Evolutionary conservation across 208 protist species (phyloP), one percentile per base, ranked within the genome.

Genomic region (Crithidia fasciculata): DNA sequence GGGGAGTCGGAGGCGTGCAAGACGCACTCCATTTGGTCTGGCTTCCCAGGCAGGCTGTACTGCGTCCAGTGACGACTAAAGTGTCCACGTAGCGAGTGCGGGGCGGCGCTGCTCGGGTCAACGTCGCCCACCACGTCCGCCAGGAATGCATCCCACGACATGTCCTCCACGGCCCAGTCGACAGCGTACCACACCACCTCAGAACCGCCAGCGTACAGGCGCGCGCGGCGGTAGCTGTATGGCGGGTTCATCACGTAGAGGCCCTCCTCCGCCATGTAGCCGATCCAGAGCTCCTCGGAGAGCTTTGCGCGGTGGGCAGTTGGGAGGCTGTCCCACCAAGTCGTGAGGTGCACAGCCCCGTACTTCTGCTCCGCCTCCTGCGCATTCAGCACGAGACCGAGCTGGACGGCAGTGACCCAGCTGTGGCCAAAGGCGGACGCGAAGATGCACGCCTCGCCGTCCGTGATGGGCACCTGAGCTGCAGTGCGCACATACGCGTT

Each of bases 231-330:
- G 70, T 87, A 91, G 52, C 81, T 80, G 77, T 94, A 94, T 55
- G 89, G 91, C 16, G 87, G 85, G 68, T 96, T 96, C 58, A 95
- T 67, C 43, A 96, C 88, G 72, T 91, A 96, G n/a, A 94, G 53
- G 40, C 87, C 92, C 44, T 93, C 86, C 10, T 59, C 58, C 15
- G 78, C 81, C 44, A 94, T 69, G 68, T 88, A 89, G 28, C 81
- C 89, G 43, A 93, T 67, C 57, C 93, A 95, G 45, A 97, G 81
- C 44, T 69, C 53, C 10, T 83, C 68, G 9, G 86, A 90, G 13
- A 97, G 79, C 49, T 82, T 87, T 28, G 84, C 83, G 69, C 92
- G 93, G 49, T 71, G 82, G 49, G 43, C 44, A 9, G 56, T 28
- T 5, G 83, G 68, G 47, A 80, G 47, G 41, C 56, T 56, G 61